phyloP scores from a whole-genome alignment of 768 basidiomycete species.

The Rhodotorula toruloides region DNA sequence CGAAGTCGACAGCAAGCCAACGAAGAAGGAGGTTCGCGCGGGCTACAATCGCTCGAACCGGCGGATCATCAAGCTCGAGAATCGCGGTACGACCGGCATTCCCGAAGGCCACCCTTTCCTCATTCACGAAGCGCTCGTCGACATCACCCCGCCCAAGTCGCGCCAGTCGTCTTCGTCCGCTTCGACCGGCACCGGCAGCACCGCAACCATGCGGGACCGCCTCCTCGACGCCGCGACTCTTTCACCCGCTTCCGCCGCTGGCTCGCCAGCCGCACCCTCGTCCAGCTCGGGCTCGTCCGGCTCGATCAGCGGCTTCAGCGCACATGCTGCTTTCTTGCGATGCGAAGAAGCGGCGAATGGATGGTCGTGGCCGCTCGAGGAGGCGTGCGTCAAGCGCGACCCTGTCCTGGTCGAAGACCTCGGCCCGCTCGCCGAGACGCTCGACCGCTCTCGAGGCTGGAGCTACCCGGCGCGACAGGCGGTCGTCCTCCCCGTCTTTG shows the following conservation, averaged over 20 bases:
- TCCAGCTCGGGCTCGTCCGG: background rate
- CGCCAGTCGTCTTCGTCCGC: slow-evolving; percentile 20
- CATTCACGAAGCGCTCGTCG: slow-evolving; percentile 17
- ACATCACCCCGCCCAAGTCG: slow-evolving; percentile 11
- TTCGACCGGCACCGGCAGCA: slow-evolving; percentile 15
- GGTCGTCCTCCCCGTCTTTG: slow-evolving; percentile 30
- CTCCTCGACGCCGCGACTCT: background rate
- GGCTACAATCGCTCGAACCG: slow-evolving; percentile 12
- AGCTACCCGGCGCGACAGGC: slow-evolving; percentile 7
- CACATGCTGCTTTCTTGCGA: too few species aligned
- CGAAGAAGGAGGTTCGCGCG: slow-evolving; percentile 14
- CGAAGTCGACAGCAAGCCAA: slow-evolving; percentile 6
- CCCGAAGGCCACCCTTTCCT: slow-evolving; percentile 30
- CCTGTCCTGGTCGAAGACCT: slow-evolving; percentile 30
- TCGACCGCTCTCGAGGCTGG: slow-evolving; percentile 26
- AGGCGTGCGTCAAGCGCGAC: slow-evolving; percentile 27
- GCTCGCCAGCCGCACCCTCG: background rate
- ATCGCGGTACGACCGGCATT: slow-evolving; percentile 26
- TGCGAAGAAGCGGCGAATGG: too few species aligned
- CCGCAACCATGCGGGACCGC: slow-evolving; percentile 26
- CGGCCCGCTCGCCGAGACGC: slow-evolving; percentile 1
- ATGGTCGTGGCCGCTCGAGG: slow-evolving; percentile 36
- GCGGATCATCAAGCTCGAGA: slow-evolving; percentile 19
- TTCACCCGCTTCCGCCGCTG: background rate
- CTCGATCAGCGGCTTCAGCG: too few species aligned